Percentiles rank a stretch among this genome's conserved stretches.
Evolutionary conservation across 1,284 basidiomycete species (phyloP).

Genomic region (Ceratobasidium sp.): DNA sequence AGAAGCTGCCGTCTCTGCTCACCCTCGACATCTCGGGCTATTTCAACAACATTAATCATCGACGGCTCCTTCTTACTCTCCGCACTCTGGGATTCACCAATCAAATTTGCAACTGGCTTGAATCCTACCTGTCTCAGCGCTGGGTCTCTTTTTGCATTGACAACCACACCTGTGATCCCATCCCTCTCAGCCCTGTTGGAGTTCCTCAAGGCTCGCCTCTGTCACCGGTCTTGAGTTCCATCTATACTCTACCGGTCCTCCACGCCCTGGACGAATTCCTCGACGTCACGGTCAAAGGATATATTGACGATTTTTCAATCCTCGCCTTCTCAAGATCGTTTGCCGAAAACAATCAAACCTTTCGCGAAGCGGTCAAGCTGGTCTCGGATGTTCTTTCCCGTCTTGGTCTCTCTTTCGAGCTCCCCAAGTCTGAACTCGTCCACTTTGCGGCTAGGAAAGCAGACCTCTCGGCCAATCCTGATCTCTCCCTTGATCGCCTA

Average conservation of each 20-base stretch:
- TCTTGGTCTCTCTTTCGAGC: constrained; percentile 23
- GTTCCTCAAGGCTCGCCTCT: constrained; percentile 44
- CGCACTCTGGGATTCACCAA: constrained; percentile 39
- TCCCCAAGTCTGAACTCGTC: constrained; percentile 13
- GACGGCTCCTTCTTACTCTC: constrained; percentile 40
- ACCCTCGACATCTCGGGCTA: constrained; percentile 56
- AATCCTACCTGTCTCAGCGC: constrained; percentile 48
- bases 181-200: constrained; percentile 32
- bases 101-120: constrained; percentile 3
- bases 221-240: constrained; percentile 39
- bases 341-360: background rate
- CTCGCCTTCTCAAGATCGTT: constrained; percentile 2
- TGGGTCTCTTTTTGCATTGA: constrained; percentile 54
- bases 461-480: background rate
- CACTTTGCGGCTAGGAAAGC: constrained; percentile 5
- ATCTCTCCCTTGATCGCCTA: background rate
- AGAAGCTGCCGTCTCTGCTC: constrained; percentile 51
- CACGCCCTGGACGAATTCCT: background rate
- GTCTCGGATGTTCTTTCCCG: background rate
- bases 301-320: constrained; percentile 30
- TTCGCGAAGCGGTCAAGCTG: background rate
- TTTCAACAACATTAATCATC: constrained; percentile 56
- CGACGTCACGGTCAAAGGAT: background rate
- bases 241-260: constrained; percentile 43
- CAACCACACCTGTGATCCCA: constrained; percentile 16